Conservation (phyloP, 2,329 filamentous ascomycete genomes). For the Amauroascus verrucosus region DNA sequence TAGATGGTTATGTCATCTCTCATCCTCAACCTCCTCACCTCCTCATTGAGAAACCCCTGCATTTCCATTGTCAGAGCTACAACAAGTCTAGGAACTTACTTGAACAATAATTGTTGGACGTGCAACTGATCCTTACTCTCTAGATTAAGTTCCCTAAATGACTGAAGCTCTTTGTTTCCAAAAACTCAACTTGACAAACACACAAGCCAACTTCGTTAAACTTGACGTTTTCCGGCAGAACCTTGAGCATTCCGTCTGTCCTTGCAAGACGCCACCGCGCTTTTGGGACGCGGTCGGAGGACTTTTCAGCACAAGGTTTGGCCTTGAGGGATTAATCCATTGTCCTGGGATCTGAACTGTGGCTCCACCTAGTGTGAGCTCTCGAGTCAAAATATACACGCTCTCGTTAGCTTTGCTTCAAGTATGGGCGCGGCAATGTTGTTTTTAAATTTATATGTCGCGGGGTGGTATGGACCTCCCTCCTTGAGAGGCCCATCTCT, state of each 20-base stretch:
- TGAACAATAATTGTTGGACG: not conserved
- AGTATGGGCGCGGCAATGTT: not conserved
- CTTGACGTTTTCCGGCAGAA: conserved; percentile 6
- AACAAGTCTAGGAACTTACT: not conserved
- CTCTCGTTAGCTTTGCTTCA: not conserved
- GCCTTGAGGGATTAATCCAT: conserved; percentile 8
- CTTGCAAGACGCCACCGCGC: not conserved
- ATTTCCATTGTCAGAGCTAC: no score
- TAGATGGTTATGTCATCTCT: conserved; percentile 11
- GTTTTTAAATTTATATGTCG: not conserved
- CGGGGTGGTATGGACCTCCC: not conserved
- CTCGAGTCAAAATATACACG: not conserved
- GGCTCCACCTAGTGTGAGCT: not conserved
- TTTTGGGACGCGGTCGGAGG: not conserved
- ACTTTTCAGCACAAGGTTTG: not conserved
- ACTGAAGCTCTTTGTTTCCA: not conserved
- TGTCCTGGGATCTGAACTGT: not conserved
- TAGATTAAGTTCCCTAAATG: not conserved
- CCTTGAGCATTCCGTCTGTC: not conserved
- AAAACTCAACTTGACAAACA: not conserved
- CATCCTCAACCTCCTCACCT: not conserved
- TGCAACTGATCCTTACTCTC: not conserved
- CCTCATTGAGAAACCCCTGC: no score
- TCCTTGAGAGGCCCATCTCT: not conserved
- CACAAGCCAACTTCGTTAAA: not conserved